A percentile compares a stretch with the other conserved stretches of the same genome.
Evolutionary conservation across 441 rosid species (phyloP).

Genomic region (California macrophylla): DNA sequence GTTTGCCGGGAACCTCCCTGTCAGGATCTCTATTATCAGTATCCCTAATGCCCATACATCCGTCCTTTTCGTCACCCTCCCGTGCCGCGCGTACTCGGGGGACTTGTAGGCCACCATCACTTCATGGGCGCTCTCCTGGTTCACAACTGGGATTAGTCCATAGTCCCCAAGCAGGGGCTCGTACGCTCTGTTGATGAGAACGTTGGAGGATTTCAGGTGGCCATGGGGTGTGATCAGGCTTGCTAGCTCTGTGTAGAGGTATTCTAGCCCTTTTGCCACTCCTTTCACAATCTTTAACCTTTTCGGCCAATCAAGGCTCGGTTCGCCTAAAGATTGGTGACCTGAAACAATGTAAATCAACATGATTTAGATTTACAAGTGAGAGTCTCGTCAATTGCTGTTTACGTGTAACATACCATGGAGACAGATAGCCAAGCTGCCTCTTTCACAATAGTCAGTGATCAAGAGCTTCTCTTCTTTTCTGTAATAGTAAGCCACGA

Average conservation of each 20-base stretch:
- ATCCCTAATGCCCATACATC: slow-evolving; percentile 1
- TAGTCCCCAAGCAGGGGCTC: slow-evolving; percentile 35
- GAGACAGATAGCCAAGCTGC: slow-evolving; percentile 76
- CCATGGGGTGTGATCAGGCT: slow-evolving; percentile 63
- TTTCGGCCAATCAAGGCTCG: slow-evolving; percentile 60
- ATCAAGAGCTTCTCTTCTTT: slow-evolving; percentile 90
- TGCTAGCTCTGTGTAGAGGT: slow-evolving; percentile 59
- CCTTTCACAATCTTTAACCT: slow-evolving; percentile 68
- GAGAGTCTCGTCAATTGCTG: background rate
- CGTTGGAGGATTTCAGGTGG: slow-evolving; percentile 88
- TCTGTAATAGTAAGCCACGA: slow-evolving; percentile 70
- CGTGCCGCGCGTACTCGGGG: background rate
- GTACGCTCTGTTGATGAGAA: slow-evolving; percentile 43
- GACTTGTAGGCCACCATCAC: slow-evolving; percentile 4
- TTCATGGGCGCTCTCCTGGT: background rate
- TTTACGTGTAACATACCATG: slow-evolving; percentile 68
- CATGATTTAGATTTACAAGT: background rate
- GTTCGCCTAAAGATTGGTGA: slow-evolving; percentile 39
- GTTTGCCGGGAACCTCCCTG: background rate
- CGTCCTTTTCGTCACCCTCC: background rate
- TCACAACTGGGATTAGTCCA: background rate
- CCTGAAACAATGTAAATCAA: slow-evolving; percentile 30
- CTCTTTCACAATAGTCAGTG: slow-evolving; percentile 41
- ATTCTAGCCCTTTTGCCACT: slow-evolving; percentile 54
- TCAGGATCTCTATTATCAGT: background rate